Conservation (phyloP, 805 yeast genomes). For the Candida tammaniensis region DNA sequence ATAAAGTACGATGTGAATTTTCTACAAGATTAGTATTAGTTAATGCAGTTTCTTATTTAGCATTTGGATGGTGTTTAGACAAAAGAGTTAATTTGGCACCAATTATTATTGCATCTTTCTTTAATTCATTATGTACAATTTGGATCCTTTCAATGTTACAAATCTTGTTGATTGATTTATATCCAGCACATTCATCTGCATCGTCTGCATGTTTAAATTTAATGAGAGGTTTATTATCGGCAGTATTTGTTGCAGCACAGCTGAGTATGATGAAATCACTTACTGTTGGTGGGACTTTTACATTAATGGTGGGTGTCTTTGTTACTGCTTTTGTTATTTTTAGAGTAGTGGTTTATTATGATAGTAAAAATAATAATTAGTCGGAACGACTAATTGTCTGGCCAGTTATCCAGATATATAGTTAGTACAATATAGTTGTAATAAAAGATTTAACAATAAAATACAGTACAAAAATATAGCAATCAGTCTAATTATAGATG, state of each 20-base stretch:
- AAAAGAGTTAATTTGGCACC: slow-evolving; percentile 45
- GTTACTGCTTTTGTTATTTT: slow-evolving; percentile 9
- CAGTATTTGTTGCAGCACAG: slow-evolving; percentile 64
- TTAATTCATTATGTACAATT: slow-evolving; percentile 53
- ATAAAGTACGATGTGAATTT: slow-evolving; percentile 49
- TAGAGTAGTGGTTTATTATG: slow-evolving; percentile 5
- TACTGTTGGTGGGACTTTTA: slow-evolving; percentile 72
- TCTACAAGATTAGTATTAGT: slow-evolving; percentile 38
- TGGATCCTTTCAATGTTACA: slow-evolving; percentile 53
- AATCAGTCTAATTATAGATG: no score
- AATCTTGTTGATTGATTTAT: slow-evolving; percentile 68
- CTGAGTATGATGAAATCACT: slow-evolving; percentile 52
- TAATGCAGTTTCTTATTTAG: slow-evolving; percentile 37
- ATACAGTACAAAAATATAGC: no score
- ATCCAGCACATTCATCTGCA: slow-evolving; percentile 65
- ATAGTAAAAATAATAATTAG: no score
- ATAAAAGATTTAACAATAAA: no score
- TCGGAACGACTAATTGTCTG: no score
- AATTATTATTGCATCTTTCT: slow-evolving; percentile 52
- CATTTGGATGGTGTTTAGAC: slow-evolving; percentile 72
- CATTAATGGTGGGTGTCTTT: slow-evolving; percentile 56
- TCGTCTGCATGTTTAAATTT: slow-evolving; percentile 69
- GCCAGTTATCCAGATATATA: no score
- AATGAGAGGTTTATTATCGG: slow-evolving; percentile 64
- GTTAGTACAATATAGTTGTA: no score